Conservation (phyloP, 106 monocot species). For the Vanilla planifolia region DNA sequence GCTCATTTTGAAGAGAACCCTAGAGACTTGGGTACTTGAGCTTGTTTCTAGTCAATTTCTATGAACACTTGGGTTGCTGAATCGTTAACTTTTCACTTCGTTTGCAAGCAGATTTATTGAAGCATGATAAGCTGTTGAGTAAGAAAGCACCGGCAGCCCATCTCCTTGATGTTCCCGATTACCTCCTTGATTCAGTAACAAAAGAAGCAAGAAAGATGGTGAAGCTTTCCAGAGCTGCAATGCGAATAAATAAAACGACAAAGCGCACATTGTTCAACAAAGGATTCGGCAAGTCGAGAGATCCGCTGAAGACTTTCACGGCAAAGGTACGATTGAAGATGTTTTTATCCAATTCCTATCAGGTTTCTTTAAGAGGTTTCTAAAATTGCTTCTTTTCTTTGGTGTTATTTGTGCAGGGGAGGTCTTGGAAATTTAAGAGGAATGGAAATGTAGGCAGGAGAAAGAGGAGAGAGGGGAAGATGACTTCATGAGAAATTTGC, state of each 20-base stretch:
- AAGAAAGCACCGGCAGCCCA: conserved; percentile 66
- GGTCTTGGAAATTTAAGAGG: no score
- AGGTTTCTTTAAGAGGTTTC: no score
- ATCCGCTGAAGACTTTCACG: conserved; percentile 60
- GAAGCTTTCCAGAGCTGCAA: conserved; percentile 80
- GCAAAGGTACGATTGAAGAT: no score
- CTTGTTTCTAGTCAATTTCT: not conserved
- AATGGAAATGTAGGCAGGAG: no score
- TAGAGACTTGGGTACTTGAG: conserved; percentile 61
- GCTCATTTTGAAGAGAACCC: conserved; percentile 88
- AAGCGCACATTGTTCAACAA: conserved; percentile 25
- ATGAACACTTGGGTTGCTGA: not conserved
- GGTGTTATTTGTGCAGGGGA: no score
- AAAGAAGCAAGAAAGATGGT: conserved; percentile 68
- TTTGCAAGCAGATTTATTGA: conserved; percentile 52
- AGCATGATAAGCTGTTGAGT: conserved; percentile 84
- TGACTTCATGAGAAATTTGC: no score
- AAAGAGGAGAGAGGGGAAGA: no score
- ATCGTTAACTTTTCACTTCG: conserved; percentile 2
- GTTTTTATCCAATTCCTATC: no score
- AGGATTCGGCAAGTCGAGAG: conserved; percentile 46
- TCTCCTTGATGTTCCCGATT: conserved; percentile 72
- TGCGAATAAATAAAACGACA: conserved; percentile 32
- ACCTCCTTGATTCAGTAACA: conserved; percentile 53
- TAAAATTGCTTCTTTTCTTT: no score